These are phyloP conservation scores for Talaromyces rugulosus DNA, from an alignment of 2,329 filamentous ascomycete species.

Conservation along the genomic window DNA sequence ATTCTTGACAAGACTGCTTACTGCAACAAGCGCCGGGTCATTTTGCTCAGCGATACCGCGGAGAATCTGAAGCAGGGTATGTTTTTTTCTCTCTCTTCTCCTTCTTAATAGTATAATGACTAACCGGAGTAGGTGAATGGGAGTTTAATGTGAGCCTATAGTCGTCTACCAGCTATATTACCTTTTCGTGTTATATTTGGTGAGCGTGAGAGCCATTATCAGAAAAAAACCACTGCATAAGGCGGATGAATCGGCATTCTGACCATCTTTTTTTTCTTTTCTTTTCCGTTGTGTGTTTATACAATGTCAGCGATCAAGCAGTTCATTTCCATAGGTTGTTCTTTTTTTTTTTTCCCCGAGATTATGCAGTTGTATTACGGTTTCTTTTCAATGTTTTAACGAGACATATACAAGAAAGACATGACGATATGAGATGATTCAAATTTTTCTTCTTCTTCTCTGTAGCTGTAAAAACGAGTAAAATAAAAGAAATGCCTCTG, in stretches of 20 bases:
- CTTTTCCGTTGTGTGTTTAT: background rate
- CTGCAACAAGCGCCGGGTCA: constrained; percentile 87
- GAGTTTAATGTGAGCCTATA: constrained; percentile 43
- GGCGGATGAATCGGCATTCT: background rate
- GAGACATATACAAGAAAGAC: background rate
- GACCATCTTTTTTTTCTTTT: background rate
- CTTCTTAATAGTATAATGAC: constrained; percentile 1
- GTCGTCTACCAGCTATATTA: constrained; percentile 5
- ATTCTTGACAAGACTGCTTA: constrained; percentile 99
- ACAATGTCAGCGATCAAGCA: background rate
- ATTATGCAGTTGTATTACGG: background rate
- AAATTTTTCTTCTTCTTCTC: background rate
- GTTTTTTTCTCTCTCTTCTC: constrained; percentile 18
- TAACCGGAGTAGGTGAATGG: constrained; percentile 36
- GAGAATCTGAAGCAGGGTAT: constrained; percentile 84
- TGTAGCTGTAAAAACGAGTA: too few relatives aligned
- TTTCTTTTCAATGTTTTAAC: background rate
- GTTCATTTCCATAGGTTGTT: background rate
- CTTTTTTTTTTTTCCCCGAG: background rate
- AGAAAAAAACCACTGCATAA: background rate
- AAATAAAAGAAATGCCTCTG: too few relatives aligned
- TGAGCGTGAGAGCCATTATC: background rate
- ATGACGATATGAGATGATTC: background rate
- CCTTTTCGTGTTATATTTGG: background rate
- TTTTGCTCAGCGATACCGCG: constrained; percentile 86